Percentiles rank a stretch among this genome's conserved stretches.
Evolutionary conservation across 1,139 yeast species (phyloP).

Genomic region (Candida glucosophila): DNA sequence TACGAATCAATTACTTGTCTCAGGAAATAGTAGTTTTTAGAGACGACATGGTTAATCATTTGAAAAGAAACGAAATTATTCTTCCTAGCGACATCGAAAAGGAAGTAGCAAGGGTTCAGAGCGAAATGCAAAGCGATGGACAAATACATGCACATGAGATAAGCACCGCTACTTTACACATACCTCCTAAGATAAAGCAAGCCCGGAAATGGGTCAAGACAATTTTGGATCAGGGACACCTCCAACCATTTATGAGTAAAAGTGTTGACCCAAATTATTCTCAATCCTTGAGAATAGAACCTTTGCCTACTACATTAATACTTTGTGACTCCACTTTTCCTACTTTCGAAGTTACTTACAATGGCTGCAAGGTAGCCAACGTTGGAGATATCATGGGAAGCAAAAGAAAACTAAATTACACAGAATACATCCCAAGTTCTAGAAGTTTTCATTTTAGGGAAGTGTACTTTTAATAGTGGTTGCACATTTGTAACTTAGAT

Average conservation of each 20-base stretch:
- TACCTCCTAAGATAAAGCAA: conserved; percentile 41
- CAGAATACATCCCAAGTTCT: conserved; percentile 59
- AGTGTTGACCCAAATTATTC: conserved; percentile 68
- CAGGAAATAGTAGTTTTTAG: conserved; percentile 74
- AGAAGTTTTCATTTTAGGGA: conserved; percentile 44
- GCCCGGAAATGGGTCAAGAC: conserved; percentile 75
- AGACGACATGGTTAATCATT: conserved; percentile 63
- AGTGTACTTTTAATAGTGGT: conserved; percentile 24
- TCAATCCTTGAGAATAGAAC: conserved; percentile 60
- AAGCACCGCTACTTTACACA: conserved; percentile 13
- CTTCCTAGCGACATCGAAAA: conserved; percentile 37
- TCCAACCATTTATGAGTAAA: conserved; percentile 70
- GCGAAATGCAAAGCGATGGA: conserved; percentile 8
- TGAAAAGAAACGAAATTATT: conserved; percentile 60
- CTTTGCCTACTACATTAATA: conserved; percentile 65
- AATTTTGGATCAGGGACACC: conserved; percentile 74
- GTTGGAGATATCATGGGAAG: conserved; percentile 49
- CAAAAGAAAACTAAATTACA: conserved; percentile 48
- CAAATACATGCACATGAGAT: conserved; percentile 8
- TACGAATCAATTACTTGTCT: conserved; percentile 65
- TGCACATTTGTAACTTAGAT: too few relatives aligned
- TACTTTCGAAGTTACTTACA: conserved; percentile 65
- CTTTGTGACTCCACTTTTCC: conserved; percentile 66
- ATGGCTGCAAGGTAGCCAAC: conserved; percentile 75
- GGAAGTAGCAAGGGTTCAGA: conserved; percentile 15